Evolutionary conservation across 192 early-diverging fungal species (phyloP).

Genomic region (Entomortierella beljakovae): DNA sequence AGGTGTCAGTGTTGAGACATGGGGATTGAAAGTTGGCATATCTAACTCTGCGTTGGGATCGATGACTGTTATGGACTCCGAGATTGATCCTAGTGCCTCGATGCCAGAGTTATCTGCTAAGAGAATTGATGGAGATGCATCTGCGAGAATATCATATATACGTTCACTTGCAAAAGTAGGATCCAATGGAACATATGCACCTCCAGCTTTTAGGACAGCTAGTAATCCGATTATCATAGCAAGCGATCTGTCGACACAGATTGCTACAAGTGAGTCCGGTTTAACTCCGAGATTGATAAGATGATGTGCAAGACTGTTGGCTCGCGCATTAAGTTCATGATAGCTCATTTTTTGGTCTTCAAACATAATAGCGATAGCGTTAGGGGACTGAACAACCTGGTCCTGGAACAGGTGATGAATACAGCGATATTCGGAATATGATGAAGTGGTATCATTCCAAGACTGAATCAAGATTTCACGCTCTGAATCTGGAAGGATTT

Average conservation of each 20-base stretch:
- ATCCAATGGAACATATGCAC: constrained; percentile 55
- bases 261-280: constrained; percentile 9
- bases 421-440: not conserved
- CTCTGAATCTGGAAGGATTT: constrained; percentile 4
- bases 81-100: not conserved
- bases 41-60: constrained; percentile 3
- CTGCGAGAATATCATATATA: constrained; percentile 28
- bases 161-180: constrained; percentile 41
- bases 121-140: constrained; percentile 13
- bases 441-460: constrained; percentile 3
- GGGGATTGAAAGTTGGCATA: not conserved
- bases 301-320: constrained; percentile 14
- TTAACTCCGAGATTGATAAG: constrained; percentile 10
- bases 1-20: not conserved
- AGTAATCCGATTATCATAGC: constrained; percentile 30
- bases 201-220: constrained; percentile 49
- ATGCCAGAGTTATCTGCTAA: constrained; percentile 5
- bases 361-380: constrained; percentile 9
- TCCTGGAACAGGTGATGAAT: constrained; percentile 24
- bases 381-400: not conserved
- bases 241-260: constrained; percentile 7
- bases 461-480: not conserved
- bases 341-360: constrained; percentile 11
- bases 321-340: constrained; percentile 8
- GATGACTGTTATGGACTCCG: not conserved